These are phyloP conservation scores for Neurospora sp. DNA, from an alignment of 495 filamentous ascomycete genomes.

Conservation along the genomic window DNA sequence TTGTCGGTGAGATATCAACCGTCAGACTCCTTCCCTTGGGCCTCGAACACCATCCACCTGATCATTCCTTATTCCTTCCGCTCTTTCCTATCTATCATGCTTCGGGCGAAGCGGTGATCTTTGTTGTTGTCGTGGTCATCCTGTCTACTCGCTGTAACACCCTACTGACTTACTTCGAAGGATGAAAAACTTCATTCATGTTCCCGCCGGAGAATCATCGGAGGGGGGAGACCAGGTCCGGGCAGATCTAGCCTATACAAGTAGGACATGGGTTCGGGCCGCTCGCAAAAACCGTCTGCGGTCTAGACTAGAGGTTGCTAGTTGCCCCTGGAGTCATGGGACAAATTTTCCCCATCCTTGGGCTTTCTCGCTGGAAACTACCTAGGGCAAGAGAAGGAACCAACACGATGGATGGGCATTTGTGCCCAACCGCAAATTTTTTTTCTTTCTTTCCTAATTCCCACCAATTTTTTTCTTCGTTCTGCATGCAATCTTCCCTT, in stretches of 20 bases:
- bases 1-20: background rate
- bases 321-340: background rate
- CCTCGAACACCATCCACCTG: background rate
- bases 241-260: background rate
- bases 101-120: background rate
- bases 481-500: background rate
- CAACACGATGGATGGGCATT: background rate
- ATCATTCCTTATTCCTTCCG: background rate
- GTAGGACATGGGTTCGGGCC: background rate
- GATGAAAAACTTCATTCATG: background rate
- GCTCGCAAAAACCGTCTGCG: background rate
- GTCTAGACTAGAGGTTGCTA: background rate
- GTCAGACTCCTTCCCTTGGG: background rate
- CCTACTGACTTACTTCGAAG: background rate
- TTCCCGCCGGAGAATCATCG: background rate
- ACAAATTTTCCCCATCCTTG: background rate
- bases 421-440: background rate
- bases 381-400: background rate
- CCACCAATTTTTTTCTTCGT: background rate
- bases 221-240: background rate
- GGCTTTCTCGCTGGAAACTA: too few relatives aligned
- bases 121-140: background rate
- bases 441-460: background rate
- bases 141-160: background rate
- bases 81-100: background rate